Percentiles rank a stretch among this genome's conserved stretches.
phyloP scores from a whole-genome alignment of 169 alveolate genomes.

The Pseudocohnilembus persalinus region DNA sequence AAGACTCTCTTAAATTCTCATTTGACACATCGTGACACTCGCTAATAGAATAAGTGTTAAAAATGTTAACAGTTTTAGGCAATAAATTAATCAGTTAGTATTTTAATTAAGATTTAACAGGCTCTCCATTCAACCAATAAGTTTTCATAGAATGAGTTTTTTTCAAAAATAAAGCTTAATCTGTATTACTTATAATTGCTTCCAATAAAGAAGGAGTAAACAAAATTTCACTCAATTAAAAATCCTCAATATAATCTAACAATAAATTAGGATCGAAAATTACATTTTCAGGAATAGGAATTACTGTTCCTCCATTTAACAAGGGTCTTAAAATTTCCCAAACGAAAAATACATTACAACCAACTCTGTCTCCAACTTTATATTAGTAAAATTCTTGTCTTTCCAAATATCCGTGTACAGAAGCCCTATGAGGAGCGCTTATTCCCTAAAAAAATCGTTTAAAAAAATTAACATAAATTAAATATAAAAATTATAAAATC shows the following conservation, averaged over 20 bases:
- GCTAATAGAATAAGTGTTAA: background rate
- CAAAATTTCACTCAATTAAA: background rate
- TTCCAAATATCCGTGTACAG: background rate
- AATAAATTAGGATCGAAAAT: background rate
- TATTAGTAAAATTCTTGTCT: background rate
- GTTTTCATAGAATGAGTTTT: background rate
- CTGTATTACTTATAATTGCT: background rate
- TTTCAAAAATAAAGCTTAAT: background rate
- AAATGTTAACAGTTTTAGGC: background rate
- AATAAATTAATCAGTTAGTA: too few species aligned
- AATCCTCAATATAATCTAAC: background rate
- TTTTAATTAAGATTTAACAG: background rate
- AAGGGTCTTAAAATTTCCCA: background rate
- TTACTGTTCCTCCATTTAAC: background rate
- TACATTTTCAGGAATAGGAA: background rate
- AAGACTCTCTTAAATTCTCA: background rate
- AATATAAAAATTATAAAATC: too few species aligned
- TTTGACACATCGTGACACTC: background rate
- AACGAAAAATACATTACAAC: background rate
- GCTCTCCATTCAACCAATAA: background rate
- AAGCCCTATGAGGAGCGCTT: background rate
- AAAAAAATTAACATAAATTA: too few species aligned
- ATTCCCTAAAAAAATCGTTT: background rate
- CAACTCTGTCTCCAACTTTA: background rate
- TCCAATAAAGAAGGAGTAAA: background rate